Evolutionary conservation across 257 asterid genomes (phyloP), one percentile per base, ranked within the genome.

Genomic region (Vinca minor): DNA sequence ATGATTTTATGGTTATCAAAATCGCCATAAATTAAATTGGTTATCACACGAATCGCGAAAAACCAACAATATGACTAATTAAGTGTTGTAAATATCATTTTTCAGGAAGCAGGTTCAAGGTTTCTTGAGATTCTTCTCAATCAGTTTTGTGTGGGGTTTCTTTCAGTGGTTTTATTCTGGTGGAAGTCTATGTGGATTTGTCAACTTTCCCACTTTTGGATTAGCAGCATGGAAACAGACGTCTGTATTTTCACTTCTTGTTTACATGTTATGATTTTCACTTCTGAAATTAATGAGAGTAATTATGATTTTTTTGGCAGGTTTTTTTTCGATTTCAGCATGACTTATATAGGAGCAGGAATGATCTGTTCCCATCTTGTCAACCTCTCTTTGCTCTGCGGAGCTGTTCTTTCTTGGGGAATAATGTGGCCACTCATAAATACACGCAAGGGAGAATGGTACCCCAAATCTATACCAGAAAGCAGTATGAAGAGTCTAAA

Each of bases 151-250:
- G 11, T 87, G 97, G 97, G 85, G 91, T 60, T 84, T 81, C 73
- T 90, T 90, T 82, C 95, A 87, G 41, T 91, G 96, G 98, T 84
- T 88, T 78, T 91, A 74, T 35, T 59, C 95, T 2, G 96, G 98
- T 44, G 96, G 95, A 36, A 74, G 72, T 9, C 70, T 46, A 25
- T 91, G 98, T 20, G 96, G 98, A 50, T 88, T 88, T 34, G 36
- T 55, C 35, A 75, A 84, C 60, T 88, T 91, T 73, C 98, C 98
- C 28, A 80, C 87, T 1, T 85, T 91, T 1, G 98, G 98, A 5
- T 64, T 91, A 80, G 82, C 80, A 80, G 98, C 98, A 35, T 77
- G 84, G 88, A 76, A 67, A 61, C 87, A 90, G 29, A 7, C 95
- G 96, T 86, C 58, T 0, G 84, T 64, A 15, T 63, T 44, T 21